A percentile compares a stretch with the other conserved stretches of the same genome.
Conservation (phyloP, 2,329 filamentous ascomycete genomes). For the Verticillium longisporum region DNA sequence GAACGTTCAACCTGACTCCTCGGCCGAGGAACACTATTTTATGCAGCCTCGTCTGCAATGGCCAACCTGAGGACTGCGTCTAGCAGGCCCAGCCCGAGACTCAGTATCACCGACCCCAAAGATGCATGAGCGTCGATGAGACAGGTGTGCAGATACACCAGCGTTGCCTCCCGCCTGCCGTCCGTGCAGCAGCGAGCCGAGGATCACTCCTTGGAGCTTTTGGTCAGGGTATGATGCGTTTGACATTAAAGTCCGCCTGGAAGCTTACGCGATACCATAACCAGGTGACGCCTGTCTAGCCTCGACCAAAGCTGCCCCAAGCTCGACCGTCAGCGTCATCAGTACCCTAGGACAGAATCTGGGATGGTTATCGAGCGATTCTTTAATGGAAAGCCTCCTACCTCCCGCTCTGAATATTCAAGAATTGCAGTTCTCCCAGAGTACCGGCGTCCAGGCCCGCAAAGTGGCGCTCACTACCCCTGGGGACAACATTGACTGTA, state of each 20-base stretch:
- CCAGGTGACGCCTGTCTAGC: not conserved
- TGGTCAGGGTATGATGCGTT: not conserved
- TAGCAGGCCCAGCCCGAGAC: not conserved
- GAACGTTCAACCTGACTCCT: not conserved
- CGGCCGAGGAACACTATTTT: constrained; percentile 3
- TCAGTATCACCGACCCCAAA: constrained; percentile 2
- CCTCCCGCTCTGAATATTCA: not conserved
- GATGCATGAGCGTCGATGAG: constrained; percentile 4
- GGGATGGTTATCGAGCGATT: not conserved
- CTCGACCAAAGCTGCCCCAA: not conserved
- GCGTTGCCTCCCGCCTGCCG: not conserved
- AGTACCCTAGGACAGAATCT: not conserved
- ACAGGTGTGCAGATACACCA: not conserved
- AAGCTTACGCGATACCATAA: not conserved
- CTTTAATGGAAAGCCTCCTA: not conserved
- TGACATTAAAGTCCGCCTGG: not conserved
- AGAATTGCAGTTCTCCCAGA: not conserved
- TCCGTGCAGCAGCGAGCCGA: not conserved
- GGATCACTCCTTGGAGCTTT: not conserved
- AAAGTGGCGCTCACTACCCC: too few species aligned
- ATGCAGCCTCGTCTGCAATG: constrained; percentile 6
- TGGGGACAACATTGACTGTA: not conserved
- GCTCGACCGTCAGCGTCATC: not conserved
- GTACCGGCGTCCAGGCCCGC: too few species aligned
- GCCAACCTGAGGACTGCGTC: not conserved